A percentile compares a stretch with the other conserved stretches of the same genome.
Conservation (phyloP, 805 yeast genomes). For the Candida ascalaphidarum region DNA sequence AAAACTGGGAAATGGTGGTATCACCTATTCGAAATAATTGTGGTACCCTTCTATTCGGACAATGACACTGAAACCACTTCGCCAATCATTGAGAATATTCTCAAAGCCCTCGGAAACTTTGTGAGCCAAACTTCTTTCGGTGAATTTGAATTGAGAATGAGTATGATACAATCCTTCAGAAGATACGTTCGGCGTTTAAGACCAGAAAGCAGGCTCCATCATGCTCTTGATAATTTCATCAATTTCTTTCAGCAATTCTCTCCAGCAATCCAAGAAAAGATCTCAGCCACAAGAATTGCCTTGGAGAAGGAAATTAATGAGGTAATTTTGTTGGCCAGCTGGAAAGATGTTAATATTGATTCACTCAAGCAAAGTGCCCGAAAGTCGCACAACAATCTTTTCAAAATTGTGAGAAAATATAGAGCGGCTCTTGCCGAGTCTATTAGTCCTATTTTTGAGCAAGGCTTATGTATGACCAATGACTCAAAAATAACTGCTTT, state of each 20-base stretch:
- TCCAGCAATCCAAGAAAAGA: slow-evolving; percentile 35
- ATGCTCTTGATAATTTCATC: slow-evolving; percentile 50
- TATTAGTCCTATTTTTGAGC: slow-evolving; percentile 49
- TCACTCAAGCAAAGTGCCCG: slow-evolving; percentile 92
- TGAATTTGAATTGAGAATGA: slow-evolving; percentile 54
- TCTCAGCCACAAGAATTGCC: slow-evolving; percentile 38
- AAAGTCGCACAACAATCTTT: slow-evolving; percentile 75
- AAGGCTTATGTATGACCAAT: slow-evolving; percentile 40
- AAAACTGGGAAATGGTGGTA: slow-evolving; percentile 84
- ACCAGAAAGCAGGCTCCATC: slow-evolving; percentile 11
- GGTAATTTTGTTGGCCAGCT: slow-evolving; percentile 81
- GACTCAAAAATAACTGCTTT: slow-evolving; percentile 4
- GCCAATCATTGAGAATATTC: slow-evolving; percentile 23
- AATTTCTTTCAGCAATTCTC: slow-evolving; percentile 62
- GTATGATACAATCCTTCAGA: slow-evolving; percentile 56
- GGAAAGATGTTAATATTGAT: slow-evolving; percentile 94
- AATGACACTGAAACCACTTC: slow-evolving; percentile 16
- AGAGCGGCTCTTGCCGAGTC: slow-evolving; percentile 50
- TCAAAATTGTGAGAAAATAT: slow-evolving; percentile 77
- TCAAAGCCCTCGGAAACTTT: slow-evolving; percentile 60
- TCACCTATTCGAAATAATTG: slow-evolving; percentile 74
- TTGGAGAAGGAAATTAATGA: slow-evolving; percentile 79
- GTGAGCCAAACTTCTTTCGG: slow-evolving; percentile 72
- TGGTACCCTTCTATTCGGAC: slow-evolving; percentile 40
- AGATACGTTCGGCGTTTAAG: slow-evolving; percentile 28